Evolutionary conservation across 2,329 filamentous ascomycete genomes (phyloP), one percentile per base, ranked within the genome.

Genomic region (Rhynchosporium agropyri): DNA sequence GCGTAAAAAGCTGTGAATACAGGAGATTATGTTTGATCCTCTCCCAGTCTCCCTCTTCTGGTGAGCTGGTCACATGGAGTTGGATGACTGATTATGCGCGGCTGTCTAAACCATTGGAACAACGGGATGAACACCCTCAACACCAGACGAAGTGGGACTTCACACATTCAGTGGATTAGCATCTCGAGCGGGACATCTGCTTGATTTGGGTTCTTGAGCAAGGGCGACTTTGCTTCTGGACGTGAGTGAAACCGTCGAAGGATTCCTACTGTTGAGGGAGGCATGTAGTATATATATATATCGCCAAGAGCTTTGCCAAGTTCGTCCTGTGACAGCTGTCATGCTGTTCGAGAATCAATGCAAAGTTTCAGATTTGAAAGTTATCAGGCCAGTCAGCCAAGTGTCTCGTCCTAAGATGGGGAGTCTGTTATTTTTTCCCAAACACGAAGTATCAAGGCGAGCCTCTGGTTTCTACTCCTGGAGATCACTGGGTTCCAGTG

Each of bases 351-450:
- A 29, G 20, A 43, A 31, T 55, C 53, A 55, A 55, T 55, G 51
- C 53, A 43, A 43, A n/a, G 20, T 55, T 10, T 43, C 28, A n/a
- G n/a, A 38, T 55, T 3, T 10, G 20, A 9, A 36, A 55, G 26
- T 36, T 36, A 8, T 43, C 28, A n/a, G n/a, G 53, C 42, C 20
- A 31, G 20, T 31, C 53, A 55, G 26, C 36, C 53, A 55, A 28
- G 13, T 29, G 9, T 43, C 53, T 55, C 13, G 36, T 42, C 40
- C 36, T 10, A 42, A 42, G 20, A 20, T 42, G 5, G 38, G 28
- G 36, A 55, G 12, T 55, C 53, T 55, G 36, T 55, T 55, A 55
- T 55, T 55, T 36, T 43, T 42, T 43, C 40, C 53, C 31, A 55
- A 55, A 55, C 53, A 55, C 26, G 38, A 42, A 6, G 9, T 55